Conservation (phyloP, 2,329 filamentous ascomycete genomes). For the Sordariomycetes sp. region DNA sequence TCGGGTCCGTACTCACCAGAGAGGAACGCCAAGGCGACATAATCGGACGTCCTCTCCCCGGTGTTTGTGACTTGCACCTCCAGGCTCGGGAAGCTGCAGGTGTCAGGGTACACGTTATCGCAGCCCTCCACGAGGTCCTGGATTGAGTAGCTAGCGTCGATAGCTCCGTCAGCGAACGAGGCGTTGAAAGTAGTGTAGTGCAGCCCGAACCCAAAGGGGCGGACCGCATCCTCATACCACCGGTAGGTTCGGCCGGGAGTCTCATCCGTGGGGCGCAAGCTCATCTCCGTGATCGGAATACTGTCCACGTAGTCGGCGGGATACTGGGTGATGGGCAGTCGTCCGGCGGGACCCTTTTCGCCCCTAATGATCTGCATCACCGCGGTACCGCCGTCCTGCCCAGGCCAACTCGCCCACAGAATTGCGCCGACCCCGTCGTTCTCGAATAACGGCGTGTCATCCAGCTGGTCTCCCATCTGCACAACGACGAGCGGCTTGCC, state of each 20-base stretch:
- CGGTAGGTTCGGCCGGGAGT: slow-evolving; percentile 48
- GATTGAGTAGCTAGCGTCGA: slow-evolving; percentile 14
- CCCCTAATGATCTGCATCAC: slow-evolving; percentile 43
- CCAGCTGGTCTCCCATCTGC: slow-evolving; percentile 40
- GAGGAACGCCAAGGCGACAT: slow-evolving; percentile 38
- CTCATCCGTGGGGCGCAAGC: slow-evolving; percentile 30
- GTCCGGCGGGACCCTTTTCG: slow-evolving; percentile 34
- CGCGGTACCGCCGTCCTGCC: slow-evolving; percentile 46
- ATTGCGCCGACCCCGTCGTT: slow-evolving; percentile 37
- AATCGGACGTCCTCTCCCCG: slow-evolving; percentile 35
- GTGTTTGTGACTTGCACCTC: slow-evolving; percentile 30
- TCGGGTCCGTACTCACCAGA: slow-evolving; percentile 30
- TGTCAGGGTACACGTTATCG: slow-evolving; percentile 25
- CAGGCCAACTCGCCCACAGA: slow-evolving; percentile 48
- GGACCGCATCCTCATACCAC: slow-evolving; percentile 40
- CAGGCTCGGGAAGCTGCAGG: slow-evolving; percentile 25
- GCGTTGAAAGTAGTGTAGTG: slow-evolving; percentile 45
- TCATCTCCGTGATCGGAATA: slow-evolving; percentile 45
- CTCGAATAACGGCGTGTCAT: slow-evolving; percentile 34
- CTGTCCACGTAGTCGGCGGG: slow-evolving; percentile 36
- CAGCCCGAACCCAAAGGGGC: slow-evolving; percentile 43
- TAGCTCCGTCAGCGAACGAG: slow-evolving; percentile 6
- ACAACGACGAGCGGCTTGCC: slow-evolving; percentile 39
- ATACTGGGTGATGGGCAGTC: slow-evolving; percentile 45
- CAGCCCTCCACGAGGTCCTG: slow-evolving; percentile 20